These are phyloP conservation scores for Carnegiea gigantea DNA, from an alignment of 179 eudicot species.

Conservation along the genomic window DNA sequence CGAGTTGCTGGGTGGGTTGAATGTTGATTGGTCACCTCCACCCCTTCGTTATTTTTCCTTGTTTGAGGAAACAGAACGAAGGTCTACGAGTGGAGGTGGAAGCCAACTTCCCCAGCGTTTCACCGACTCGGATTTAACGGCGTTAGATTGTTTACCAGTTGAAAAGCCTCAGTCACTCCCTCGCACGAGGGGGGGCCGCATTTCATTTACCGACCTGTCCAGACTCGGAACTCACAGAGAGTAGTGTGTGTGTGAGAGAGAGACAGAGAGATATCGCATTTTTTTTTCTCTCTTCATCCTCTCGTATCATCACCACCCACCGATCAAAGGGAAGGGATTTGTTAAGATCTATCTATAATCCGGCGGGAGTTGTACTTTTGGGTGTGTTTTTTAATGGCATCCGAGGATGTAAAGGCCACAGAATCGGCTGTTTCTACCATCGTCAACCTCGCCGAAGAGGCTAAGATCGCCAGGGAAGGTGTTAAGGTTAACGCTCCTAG, in stretches of 20 bases:
- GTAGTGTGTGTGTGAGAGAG: neutral
- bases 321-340: neutral
- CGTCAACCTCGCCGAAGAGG: constrained; percentile 73
- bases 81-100: no score
- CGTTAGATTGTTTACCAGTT: neutral
- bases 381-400: constrained; percentile 43
- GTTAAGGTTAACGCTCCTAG: constrained; percentile 63
- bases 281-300: neutral
- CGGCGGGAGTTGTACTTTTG: neutral
- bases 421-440: constrained; percentile 66
- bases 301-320: neutral
- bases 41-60: no score
- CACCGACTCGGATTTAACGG: neutral
- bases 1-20: no score
- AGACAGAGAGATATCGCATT: neutral
- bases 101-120: no score
- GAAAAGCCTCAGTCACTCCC: neutral
- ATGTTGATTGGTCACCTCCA: no score
- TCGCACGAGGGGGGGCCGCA: no score
- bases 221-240: neutral
- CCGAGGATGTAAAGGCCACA: constrained; percentile 72
- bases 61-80: no score
- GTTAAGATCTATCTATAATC: neutral
- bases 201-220: neutral
- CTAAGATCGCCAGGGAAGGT: constrained; percentile 71